Evolutionary conservation across 306 rosid genomes (phyloP).

Genomic region (Sesbania bispinosa): DNA sequence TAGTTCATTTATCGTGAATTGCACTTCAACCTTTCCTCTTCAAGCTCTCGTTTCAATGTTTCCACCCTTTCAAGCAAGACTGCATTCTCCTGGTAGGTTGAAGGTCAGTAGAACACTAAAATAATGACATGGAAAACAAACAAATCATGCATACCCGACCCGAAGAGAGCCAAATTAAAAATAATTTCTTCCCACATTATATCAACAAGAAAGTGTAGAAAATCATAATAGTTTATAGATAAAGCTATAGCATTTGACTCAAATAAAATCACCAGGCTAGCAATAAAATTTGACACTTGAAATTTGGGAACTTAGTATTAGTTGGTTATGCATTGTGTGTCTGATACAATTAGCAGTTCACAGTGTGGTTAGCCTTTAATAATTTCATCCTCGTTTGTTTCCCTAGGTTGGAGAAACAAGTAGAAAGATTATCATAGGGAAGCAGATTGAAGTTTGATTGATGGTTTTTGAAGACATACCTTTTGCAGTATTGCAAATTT

Average conservation of each 20-base stretch:
- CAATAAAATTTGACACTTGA: background rate
- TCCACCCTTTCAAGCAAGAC: constrained; percentile 46
- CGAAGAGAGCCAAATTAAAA: background rate
- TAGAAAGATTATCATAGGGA: background rate
- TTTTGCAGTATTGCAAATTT: constrained; percentile 48
- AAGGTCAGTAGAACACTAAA: constrained; percentile 21
- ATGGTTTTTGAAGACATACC: constrained; percentile 49
- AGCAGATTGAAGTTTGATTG: background rate
- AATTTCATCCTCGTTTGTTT: background rate
- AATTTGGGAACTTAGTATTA: background rate
- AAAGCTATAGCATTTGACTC: background rate
- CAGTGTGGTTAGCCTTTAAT: background rate
- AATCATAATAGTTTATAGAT: background rate
- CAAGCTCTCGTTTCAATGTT: constrained; percentile 53
- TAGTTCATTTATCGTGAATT: constrained; percentile 25
- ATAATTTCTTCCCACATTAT: background rate
- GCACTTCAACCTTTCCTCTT: constrained; percentile 52
- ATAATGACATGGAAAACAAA: background rate
- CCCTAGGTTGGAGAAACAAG: background rate
- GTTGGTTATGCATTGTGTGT: background rate
- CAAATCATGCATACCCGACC: constrained; percentile 1
- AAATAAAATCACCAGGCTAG: background rate
- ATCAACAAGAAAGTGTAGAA: background rate
- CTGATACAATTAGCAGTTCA: background rate
- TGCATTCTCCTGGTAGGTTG: constrained; percentile 48